Percentiles rank a stretch among this genome's conserved stretches.
Conservation (phyloP, 805 yeast species). For the Yamadazyma takamatsuzukensis region DNA sequence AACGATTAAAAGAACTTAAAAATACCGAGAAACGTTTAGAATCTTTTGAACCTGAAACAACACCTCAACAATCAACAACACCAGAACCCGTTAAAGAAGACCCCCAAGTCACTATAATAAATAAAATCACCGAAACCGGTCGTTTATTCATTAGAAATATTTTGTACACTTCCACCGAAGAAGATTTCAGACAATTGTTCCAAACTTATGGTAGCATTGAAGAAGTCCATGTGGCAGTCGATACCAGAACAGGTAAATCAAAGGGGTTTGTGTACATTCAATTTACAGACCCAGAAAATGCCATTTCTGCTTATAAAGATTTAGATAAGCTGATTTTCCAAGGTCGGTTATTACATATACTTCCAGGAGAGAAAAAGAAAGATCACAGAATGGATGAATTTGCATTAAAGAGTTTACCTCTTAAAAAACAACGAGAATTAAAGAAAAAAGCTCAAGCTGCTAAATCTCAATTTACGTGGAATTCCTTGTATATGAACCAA, state of each 20-base stretch:
- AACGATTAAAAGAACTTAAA: conserved; percentile 11
- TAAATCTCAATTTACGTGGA: conserved; percentile 90
- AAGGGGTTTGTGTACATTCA: conserved; percentile 90
- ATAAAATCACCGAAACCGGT: conserved; percentile 63
- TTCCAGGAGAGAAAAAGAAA: conserved; percentile 81
- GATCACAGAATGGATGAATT: conserved; percentile 85
- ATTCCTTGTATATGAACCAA: conserved; percentile 81
- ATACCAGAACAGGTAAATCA: conserved; percentile 82
- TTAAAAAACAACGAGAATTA: conserved; percentile 85
- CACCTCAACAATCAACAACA: conserved; percentile 5
- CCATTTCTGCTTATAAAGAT: conserved; percentile 66
- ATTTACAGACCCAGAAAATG: conserved; percentile 65
- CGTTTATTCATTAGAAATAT: conserved; percentile 87
- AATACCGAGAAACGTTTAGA: conserved; percentile 1
- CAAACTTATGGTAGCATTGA: conserved; percentile 64
- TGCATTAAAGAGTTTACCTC: conserved; percentile 84
- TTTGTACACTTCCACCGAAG: conserved; percentile 72
- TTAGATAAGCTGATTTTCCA: conserved; percentile 90
- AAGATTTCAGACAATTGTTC: conserved; percentile 69
- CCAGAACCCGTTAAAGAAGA: conserved; percentile 15
- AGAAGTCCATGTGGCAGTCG: conserved; percentile 91
- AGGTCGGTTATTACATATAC: conserved; percentile 85
- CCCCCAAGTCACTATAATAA: conserved; percentile 46
- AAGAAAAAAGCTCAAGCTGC: conserved; percentile 82
- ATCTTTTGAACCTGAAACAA: conserved; percentile 3